Base-by-base conservation (phyloP, 2,329 filamentous ascomycete species). In the Cordyceps fumosorosea region DNA sequence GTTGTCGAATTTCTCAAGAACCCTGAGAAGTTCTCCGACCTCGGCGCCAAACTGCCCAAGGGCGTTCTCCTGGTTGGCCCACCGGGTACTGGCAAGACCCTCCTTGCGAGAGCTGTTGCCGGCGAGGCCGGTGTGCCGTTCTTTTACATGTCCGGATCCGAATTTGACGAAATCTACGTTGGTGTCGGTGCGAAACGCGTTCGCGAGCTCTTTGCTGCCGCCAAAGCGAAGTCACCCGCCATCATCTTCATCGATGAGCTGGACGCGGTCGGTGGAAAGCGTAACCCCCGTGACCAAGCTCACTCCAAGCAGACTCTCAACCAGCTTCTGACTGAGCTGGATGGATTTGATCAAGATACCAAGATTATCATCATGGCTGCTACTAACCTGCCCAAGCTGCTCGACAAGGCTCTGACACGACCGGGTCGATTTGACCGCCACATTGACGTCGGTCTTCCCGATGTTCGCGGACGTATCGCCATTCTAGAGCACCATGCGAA, bases 91-190 rank as follows among this genome's bases (percentile, higher is more conserved):
- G 95, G 95, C 78, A 99, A 99, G 79, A 99, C 95, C 14, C 84
- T 99, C 47, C 84, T 99, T 64, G 95, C 95, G 65, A 89, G 95
- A 70, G 96, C 95, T 61, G 95, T 99, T 64, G 95, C 95, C 54
- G 95, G 95, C 58, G 95, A 99, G 78, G 93, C 95, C 60, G 95
- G 93, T 62, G 95, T 99, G 20, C 95, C 95, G 1, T 99, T 99
- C 82, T 99, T 98, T 82, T 99, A 97, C 83, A 98, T 99, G 93
- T 99, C 95, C 71, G 95, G 95, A 56, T 96, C 91, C 63, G 95
- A 99, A 74, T 99, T 99, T 72, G 95, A 99, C 71, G 95, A 99
- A 76, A 89, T 99, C 58, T 99, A 97, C 71, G 96, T 99, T 42
- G 95, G 95, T 72, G 95, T 99, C 60, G 92, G 93, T 72, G 92